These are phyloP conservation scores for Fusarium kyushuense DNA, from an alignment of 2,329 filamentous ascomycete species.

Conservation along the genomic window DNA sequence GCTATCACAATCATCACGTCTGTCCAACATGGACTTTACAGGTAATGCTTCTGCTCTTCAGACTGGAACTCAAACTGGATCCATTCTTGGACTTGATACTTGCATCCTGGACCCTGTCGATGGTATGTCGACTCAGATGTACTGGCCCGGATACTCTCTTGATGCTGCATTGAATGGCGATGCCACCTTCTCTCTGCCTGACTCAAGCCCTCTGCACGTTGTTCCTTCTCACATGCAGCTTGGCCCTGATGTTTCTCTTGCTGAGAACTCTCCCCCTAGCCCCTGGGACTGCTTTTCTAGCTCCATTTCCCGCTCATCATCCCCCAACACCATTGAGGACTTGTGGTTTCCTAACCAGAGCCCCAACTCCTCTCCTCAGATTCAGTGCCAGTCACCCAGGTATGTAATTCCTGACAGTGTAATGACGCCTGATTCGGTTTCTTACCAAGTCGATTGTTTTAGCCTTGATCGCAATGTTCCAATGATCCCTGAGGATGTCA, in stretches of 20 bases:
- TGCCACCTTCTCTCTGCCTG: slow-evolving; percentile 58
- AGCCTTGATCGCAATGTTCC: slow-evolving; percentile 52
- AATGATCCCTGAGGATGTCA: slow-evolving; percentile 48
- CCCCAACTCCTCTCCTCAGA: slow-evolving; percentile 62
- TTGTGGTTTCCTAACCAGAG: slow-evolving; percentile 56
- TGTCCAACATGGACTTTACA: slow-evolving; percentile 66
- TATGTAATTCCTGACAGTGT: slow-evolving; percentile 54
- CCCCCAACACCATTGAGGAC: slow-evolving; percentile 63
- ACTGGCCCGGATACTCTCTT: slow-evolving; percentile 62
- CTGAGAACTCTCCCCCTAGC: slow-evolving; percentile 63
- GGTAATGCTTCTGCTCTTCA: slow-evolving; percentile 62
- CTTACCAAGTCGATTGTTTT: slow-evolving; percentile 40
- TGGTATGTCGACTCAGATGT: slow-evolving; percentile 62
- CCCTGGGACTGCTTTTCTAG: slow-evolving; percentile 67
- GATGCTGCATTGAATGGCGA: slow-evolving; percentile 58
- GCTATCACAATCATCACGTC: slow-evolving; percentile 63
- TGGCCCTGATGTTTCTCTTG: slow-evolving; percentile 63
- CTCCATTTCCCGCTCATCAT: slow-evolving; percentile 64
- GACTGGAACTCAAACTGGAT: slow-evolving; percentile 55
- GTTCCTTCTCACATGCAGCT: slow-evolving; percentile 68
- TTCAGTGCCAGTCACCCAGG: slow-evolving; percentile 65
- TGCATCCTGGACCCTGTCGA: slow-evolving; percentile 64
- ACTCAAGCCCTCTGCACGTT: slow-evolving; percentile 63
- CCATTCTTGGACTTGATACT: slow-evolving; percentile 63
- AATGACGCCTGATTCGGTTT: slow-evolving; percentile 25